Evolutionary conservation across 352 stramenopile species (phyloP).

Genomic region (Phytophthora melonis): DNA sequence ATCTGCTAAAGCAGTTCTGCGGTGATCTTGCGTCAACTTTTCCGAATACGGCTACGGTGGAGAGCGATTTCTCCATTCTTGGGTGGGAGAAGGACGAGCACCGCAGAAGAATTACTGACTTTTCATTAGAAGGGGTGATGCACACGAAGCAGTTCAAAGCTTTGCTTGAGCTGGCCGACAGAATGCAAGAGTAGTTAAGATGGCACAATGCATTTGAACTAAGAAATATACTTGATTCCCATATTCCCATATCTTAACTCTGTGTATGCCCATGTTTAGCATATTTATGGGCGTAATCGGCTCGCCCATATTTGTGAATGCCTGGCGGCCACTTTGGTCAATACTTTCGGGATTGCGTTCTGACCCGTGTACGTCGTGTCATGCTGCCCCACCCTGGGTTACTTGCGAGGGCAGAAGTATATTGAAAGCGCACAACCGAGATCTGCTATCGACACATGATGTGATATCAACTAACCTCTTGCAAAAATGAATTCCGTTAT

Average conservation of each 20-base stretch:
- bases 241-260: neutral
- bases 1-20: neutral
- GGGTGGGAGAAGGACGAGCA: conserved; percentile 8
- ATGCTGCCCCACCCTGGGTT: too few species aligned
- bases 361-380: too few species aligned
- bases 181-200: neutral
- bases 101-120: conserved; percentile 4
- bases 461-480: too few species aligned
- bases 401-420: too few species aligned
- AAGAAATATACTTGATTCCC: neutral
- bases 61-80: conserved; percentile 9
- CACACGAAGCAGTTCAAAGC: conserved; percentile 1
- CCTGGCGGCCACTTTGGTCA: too few species aligned
- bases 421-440: too few species aligned
- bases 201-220: neutral
- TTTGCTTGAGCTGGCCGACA: neutral
- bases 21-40: conserved; percentile 5
- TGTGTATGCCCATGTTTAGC: neutral
- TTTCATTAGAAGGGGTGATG: neutral
- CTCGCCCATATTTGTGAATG: neutral
- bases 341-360: too few species aligned
- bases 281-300: neutral
- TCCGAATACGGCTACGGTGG: conserved; percentile 5
- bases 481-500: too few species aligned
- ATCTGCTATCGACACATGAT: too few species aligned